These are phyloP conservation scores for Halenospora varia DNA, from an alignment of 495 filamentous ascomycete species.

Conservation along the genomic window DNA sequence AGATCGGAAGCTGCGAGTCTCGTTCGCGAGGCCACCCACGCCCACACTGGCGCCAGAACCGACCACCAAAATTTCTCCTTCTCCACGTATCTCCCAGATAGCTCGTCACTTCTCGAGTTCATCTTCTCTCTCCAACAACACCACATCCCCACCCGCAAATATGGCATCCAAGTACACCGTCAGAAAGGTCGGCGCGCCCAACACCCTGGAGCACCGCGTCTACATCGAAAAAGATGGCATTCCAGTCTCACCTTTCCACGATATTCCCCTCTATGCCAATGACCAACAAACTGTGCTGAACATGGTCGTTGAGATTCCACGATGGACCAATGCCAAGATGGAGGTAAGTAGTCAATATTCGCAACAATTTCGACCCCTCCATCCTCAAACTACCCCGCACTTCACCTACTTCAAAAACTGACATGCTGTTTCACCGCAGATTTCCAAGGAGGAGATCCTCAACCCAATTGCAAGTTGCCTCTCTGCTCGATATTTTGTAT, in stretches of 20 bases:
- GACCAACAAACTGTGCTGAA: constrained; percentile 89
- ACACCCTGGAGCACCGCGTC: constrained; percentile 95
- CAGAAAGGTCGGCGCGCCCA: constrained; percentile 82
- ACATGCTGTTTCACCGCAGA: constrained; percentile 11
- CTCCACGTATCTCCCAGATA: constrained; percentile 50
- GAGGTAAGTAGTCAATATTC: constrained; percentile 58
- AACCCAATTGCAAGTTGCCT: too few species aligned
- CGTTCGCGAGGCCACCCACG: constrained; percentile 4
- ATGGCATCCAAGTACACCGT: constrained; percentile 61
- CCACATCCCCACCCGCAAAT: constrained; percentile 21
- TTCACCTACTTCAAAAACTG: neutral
- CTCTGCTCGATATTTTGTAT: too few species aligned
- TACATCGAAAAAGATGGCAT: constrained; percentile 97
- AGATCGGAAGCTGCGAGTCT: constrained; percentile 5
- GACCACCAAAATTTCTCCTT: constrained; percentile 34
- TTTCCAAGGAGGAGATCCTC: constrained; percentile 20
- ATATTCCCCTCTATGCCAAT: constrained; percentile 96
- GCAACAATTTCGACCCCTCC: neutral
- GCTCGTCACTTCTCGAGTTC: constrained; percentile 49
- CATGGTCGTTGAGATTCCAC: constrained; percentile 98
- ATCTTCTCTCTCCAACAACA: constrained; percentile 20
- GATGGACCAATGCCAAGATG: constrained; percentile 99
- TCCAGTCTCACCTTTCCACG: constrained; percentile 93
- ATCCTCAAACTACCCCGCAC: constrained; percentile 8
- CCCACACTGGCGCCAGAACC: constrained; percentile 32